These are phyloP conservation scores for Penicillium desertorum DNA, from an alignment of 495 filamentous ascomycete genomes.

Conservation along the genomic window DNA sequence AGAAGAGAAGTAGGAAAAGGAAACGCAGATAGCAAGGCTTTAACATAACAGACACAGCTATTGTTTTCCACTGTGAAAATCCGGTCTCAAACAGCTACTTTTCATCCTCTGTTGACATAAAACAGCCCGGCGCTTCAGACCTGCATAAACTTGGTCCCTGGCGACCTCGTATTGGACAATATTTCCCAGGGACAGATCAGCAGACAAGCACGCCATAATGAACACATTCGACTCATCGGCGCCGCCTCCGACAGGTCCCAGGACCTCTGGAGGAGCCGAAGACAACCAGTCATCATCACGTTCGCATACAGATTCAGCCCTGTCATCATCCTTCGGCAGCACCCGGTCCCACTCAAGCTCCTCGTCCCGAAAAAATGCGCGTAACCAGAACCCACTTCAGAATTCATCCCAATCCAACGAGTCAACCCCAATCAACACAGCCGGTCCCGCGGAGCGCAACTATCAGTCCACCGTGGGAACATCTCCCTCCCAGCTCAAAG, in stretches of 20 bases:
- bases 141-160: conserved; percentile 17
- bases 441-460: conserved; percentile 26
- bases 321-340: conserved; percentile 30
- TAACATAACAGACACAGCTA: not conserved
- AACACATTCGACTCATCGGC: conserved; percentile 35
- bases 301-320: conserved; percentile 24
- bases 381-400: conserved; percentile 12
- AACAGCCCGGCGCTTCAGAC: conserved; percentile 8
- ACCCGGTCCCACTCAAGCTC: conserved; percentile 28
- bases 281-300: conserved; percentile 29
- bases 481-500: conserved; percentile 12
- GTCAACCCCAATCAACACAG: conserved; percentile 35
- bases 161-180: conserved; percentile 17
- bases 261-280: conserved; percentile 15
- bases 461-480: conserved; percentile 39
- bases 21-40: not conserved
- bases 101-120: conserved; percentile 1
- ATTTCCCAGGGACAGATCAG: conserved; percentile 17
- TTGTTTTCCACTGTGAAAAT: not conserved
- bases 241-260: conserved; percentile 24
- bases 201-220: conserved; percentile 44
- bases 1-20: not conserved
- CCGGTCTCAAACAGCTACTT: not conserved
- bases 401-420: conserved; percentile 28
- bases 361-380: conserved; percentile 18